phyloP scores from a whole-genome alignment of 1,284 basidiomycete species.

The Malassezia restricta region DNA sequence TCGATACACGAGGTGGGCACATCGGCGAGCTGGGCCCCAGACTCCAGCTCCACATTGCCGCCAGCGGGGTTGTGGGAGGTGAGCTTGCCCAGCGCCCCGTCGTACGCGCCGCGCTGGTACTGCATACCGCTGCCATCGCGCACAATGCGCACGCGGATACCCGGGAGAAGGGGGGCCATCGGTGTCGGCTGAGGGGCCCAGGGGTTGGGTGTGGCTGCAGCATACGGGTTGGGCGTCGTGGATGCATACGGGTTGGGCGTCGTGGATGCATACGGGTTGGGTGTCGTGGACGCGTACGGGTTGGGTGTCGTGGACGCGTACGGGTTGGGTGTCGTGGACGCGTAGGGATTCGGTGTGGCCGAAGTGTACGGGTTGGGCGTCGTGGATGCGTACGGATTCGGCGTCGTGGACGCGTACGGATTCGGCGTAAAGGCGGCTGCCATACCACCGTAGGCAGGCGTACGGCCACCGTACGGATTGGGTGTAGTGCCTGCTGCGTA shows the following conservation, averaged over 20 bases:
- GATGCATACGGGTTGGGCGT: background rate
- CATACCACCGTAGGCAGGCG: conserved; percentile 27
- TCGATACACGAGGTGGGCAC: conserved; percentile 9
- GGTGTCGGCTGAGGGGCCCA: conserved; percentile 1
- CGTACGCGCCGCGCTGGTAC: conserved; percentile 18
- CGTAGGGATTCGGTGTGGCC: conserved; percentile 13
- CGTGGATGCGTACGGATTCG: conserved; percentile 5
- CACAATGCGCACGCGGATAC: conserved; percentile 14
- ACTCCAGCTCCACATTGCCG: conserved; percentile 7
- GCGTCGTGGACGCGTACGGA: conserved; percentile 6
- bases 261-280: conserved; percentile 2
- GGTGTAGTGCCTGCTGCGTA: conserved; percentile 14
- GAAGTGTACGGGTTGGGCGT: conserved; percentile 2
- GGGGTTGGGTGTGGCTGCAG: conserved; percentile 11
- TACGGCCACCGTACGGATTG: conserved; percentile 20
- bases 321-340: background rate
- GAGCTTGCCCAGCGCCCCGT: conserved; percentile 2
- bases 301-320: background rate
- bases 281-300: conserved; percentile 3
- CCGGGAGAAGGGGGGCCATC: conserved; percentile 2
- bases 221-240: background rate
- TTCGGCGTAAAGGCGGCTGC: conserved; percentile 3
- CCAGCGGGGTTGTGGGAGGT: conserved; percentile 2
- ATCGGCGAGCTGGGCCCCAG: conserved; percentile 11
- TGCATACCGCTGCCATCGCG: conserved; percentile 1